These are phyloP conservation scores for Pachyrhizus erosus DNA, from an alignment of 306 rosid species.

Conservation along the genomic window DNA sequence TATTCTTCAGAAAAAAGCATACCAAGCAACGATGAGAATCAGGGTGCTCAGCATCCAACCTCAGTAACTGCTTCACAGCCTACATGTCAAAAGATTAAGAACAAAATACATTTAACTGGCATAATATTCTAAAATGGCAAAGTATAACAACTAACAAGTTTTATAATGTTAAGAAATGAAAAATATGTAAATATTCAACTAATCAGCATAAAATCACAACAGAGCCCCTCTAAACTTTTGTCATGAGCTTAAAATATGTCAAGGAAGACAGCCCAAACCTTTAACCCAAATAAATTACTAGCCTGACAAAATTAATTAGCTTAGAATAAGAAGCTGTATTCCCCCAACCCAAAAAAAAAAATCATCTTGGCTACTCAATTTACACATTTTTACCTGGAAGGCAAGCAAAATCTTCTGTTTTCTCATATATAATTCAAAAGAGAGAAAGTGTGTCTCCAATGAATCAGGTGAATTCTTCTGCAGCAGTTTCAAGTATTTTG, in stretches of 20 bases:
- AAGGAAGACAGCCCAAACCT: conserved; percentile 5
- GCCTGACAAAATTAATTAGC: conserved; percentile 20
- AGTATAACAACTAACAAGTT: neutral
- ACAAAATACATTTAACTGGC: conserved; percentile 8
- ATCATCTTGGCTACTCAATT: neutral
- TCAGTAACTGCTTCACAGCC: conserved; percentile 92
- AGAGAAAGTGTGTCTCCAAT: conserved; percentile 84
- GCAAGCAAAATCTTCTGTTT: conserved; percentile 89
- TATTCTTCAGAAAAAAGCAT: conserved; percentile 35
- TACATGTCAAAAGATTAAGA: conserved; percentile 43
- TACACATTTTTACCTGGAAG: conserved; percentile 68
- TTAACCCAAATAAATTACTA: neutral
- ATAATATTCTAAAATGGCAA: conserved; percentile 26
- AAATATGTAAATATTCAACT: conserved; percentile 24
- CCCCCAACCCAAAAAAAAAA: neutral
- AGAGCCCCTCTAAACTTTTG: neutral
- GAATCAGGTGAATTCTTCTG: conserved; percentile 87
- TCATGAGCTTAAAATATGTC: conserved; percentile 22
- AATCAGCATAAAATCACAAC: conserved; percentile 30
- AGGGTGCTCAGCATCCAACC: conserved; percentile 91
- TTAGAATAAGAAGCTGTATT: neutral
- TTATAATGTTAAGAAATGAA: conserved; percentile 29
- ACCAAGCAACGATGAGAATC: conserved; percentile 94
- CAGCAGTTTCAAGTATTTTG: conserved; percentile 92
- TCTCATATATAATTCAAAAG: conserved; percentile 92